Base-by-base conservation (phyloP, 75 land plant genomes). In the Pinus albicaulis region DNA sequence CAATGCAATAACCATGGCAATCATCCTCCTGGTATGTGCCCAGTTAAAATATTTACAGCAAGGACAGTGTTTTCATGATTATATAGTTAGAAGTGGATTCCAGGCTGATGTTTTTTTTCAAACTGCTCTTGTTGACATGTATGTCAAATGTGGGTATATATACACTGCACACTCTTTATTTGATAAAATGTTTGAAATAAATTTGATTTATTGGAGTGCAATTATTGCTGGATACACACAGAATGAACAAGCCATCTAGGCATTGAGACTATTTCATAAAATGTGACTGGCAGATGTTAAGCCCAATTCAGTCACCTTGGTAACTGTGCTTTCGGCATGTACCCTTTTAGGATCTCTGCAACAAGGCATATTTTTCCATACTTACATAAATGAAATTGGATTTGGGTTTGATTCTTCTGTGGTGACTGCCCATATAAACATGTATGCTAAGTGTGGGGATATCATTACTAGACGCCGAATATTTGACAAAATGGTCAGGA, bases 391-490 rank as follows among this genome's bases (percentile, higher is more conserved):
- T n/a, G 59, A 38, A 59, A 58, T 63, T 41, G 74, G 77, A 38
- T 76, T 77, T 36, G 80, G 25, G 62, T 62, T 68, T 17, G 61
- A 74, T 56, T 58, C 41, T 5, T 64, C 77, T 48, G 57, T 79
- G 16, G 76, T 72, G 63, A 84, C 80, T 74, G 83, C 93, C 22
- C 62, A 86, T 26, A 76, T 90, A 22, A 84, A 90, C 68, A 84
- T 90, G 92, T 90, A 90, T 79, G 82, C 82, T 7, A 90, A 90
- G 76, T 86, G 87, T 77, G 92, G 89, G 36, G 80, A 78, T 56
- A 28, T 87, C 10, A 7, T 26, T 73, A 76, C 76, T 70, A 85
- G 89, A 70, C 82, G 77, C 20, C 41, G 76, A 55, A 60, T 78
- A 11, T 84, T 82, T 72, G 64, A 74, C 52, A 13, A 52, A 19